Percentiles rank a stretch among this genome's conserved stretches.
Conservation (phyloP, 805 yeast species). For the Candida silvatica region DNA sequence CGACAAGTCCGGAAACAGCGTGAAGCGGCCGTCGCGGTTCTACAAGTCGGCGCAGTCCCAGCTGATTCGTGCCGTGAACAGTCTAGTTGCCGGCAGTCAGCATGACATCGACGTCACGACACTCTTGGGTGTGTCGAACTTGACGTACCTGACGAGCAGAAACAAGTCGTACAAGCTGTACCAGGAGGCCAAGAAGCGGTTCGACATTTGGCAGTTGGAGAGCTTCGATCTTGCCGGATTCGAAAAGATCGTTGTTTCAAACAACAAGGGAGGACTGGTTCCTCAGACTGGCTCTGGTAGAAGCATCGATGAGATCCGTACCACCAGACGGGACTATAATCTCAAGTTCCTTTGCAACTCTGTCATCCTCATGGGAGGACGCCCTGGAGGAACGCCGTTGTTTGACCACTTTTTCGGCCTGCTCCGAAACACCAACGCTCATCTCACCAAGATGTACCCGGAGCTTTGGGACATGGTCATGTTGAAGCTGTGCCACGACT, state of each 20-base stretch:
- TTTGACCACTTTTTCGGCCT: slow-evolving; percentile 12
- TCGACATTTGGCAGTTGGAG: slow-evolving; percentile 24
- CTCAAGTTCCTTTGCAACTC: slow-evolving; percentile 22
- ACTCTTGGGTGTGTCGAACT: slow-evolving; percentile 22
- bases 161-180: slow-evolving; percentile 16
- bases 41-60: slow-evolving; percentile 18
- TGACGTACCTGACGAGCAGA: slow-evolving; percentile 15
- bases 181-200: slow-evolving; percentile 21
- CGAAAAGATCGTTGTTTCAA: slow-evolving; percentile 12
- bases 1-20: slow-evolving; percentile 21
- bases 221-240: slow-evolving; percentile 24
- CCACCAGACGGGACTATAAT: slow-evolving; percentile 18
- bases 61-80: slow-evolving; percentile 16
- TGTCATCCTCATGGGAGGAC: slow-evolving; percentile 16
- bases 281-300: slow-evolving; percentile 2
- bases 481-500: slow-evolving; percentile 16
- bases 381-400: too few species aligned
- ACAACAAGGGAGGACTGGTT: neutral
- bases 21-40: slow-evolving; percentile 12
- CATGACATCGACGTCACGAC: slow-evolving; percentile 17
- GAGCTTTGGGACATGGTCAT: slow-evolving; percentile 24
- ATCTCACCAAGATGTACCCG: slow-evolving; percentile 15
- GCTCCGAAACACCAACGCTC: slow-evolving; percentile 11
- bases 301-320: slow-evolving; percentile 10
- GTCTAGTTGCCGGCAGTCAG: slow-evolving; percentile 8